Conservation (phyloP, 495 filamentous ascomycete species). For the Lasiosphaeria hispida region DNA sequence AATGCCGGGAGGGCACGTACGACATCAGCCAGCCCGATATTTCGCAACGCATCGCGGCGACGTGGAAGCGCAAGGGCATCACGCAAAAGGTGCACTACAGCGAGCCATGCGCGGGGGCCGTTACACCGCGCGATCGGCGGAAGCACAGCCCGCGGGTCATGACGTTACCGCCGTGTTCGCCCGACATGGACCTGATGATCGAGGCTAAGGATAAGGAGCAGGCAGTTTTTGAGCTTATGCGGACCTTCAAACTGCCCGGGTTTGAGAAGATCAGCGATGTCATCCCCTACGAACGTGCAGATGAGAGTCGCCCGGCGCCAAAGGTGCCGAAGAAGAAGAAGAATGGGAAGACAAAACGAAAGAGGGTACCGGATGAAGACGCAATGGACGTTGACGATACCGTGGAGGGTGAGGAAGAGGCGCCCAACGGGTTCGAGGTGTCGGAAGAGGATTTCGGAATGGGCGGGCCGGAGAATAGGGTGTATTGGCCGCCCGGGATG, state of each 20-base stretch:
- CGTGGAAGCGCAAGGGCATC: slow-evolving; percentile 84
- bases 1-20: slow-evolving; percentile 79
- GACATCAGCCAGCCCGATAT: slow-evolving; percentile 70
- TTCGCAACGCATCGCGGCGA: slow-evolving; percentile 65
- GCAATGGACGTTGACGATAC: slow-evolving; percentile 44
- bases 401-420: slow-evolving; percentile 41
- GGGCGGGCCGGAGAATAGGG: slow-evolving; percentile 81
- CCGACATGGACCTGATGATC: slow-evolving; percentile 93
- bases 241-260: slow-evolving; percentile 77
- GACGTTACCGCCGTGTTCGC: slow-evolving; percentile 75
- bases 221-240: slow-evolving; percentile 92
- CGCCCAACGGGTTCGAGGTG: slow-evolving; percentile 38
- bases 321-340: slow-evolving; percentile 53
- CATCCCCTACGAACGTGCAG: slow-evolving; percentile 69
- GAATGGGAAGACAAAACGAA: slow-evolving; percentile 25
- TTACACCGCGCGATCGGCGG: slow-evolving; percentile 71
- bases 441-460: slow-evolving; percentile 74
- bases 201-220: slow-evolving; percentile 99
- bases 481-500: slow-evolving; percentile 88
- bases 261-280: slow-evolving; percentile 74
- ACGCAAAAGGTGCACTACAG: slow-evolving; percentile 97
- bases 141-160: slow-evolving; percentile 80
- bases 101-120: slow-evolving; percentile 70
- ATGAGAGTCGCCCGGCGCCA: slow-evolving; percentile 68
- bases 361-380: slow-evolving; percentile 31